These are phyloP conservation scores for Voacanga thouarsii DNA, from an alignment of 257 asterid genomes.

Conservation along the genomic window DNA sequence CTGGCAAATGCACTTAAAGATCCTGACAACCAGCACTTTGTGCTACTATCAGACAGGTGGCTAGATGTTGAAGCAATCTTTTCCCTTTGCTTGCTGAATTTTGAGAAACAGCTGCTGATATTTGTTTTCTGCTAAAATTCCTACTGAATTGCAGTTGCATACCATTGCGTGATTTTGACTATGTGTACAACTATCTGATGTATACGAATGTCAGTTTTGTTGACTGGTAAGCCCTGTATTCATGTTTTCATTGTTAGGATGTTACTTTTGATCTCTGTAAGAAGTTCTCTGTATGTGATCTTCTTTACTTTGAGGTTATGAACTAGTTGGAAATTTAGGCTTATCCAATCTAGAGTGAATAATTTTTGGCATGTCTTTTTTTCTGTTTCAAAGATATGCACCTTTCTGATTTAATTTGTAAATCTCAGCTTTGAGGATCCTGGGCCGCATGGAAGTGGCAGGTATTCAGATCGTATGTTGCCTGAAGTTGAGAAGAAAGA, in stretches of 20 bases:
- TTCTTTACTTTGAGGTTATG: slow-evolving; percentile 1
- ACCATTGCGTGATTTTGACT: slow-evolving; percentile 81
- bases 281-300: background rate
- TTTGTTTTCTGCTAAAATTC: slow-evolving; percentile 27
- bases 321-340: background rate
- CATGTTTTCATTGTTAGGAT: background rate
- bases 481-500: slow-evolving; percentile 95
- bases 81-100: slow-evolving; percentile 14
- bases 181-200: slow-evolving; percentile 94
- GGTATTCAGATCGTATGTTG: slow-evolving; percentile 86
- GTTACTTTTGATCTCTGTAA: background rate
- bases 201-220: slow-evolving; percentile 84
- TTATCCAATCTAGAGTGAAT: background rate
- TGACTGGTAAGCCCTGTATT: slow-evolving; percentile 65
- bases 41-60: slow-evolving; percentile 95
- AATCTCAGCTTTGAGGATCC: slow-evolving; percentile 94
- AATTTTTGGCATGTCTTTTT: background rate
- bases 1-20: slow-evolving; percentile 80
- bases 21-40: slow-evolving; percentile 81
- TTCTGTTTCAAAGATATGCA: slow-evolving; percentile 1
- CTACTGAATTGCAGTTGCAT: slow-evolving; percentile 73
- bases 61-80: slow-evolving; percentile 12
- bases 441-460: slow-evolving; percentile 98
- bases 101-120: slow-evolving; percentile 6
- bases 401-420: slow-evolving; percentile 12